Conservation (phyloP, 225 moss, liverwort and hornwort genomes). For the Physcomitrellopsis africana region DNA sequence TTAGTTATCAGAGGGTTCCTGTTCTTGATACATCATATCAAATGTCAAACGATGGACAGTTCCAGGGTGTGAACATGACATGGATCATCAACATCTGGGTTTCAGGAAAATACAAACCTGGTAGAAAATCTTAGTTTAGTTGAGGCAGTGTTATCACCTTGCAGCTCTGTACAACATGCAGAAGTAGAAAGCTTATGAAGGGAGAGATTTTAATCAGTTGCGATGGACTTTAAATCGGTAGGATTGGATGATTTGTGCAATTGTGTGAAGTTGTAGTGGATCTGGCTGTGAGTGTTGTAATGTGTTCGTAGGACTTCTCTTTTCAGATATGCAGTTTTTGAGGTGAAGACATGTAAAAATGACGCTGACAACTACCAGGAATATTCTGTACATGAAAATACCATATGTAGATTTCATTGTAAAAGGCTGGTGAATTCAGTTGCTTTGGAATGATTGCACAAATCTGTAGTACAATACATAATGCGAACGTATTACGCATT, state of each 20-base stretch:
- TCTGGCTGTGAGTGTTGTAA: constrained; percentile 2
- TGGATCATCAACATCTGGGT: background rate
- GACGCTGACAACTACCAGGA: constrained; percentile 5
- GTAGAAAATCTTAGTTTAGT: background rate
- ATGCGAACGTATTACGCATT: no score
- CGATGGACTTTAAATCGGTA: background rate
- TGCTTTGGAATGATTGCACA: no score
- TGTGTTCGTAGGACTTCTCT: constrained; percentile 9
- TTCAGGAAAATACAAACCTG: background rate
- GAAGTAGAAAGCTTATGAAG: constrained; percentile 14
- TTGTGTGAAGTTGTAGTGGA: background rate
- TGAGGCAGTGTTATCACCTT: background rate
- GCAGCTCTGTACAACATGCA: constrained; percentile 8
- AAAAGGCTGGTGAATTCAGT: no score
- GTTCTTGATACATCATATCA: constrained; percentile 6
- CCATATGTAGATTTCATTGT: no score
- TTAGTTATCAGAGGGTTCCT: background rate
- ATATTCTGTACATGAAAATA: constrained; percentile 23
- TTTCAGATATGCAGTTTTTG: constrained; percentile 25
- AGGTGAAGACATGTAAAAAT: constrained; percentile 16
- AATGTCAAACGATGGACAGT: constrained; percentile 7
- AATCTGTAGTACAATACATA: no score
- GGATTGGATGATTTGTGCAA: constrained; percentile 9
- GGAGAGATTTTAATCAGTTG: constrained; percentile 11
- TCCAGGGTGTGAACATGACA: background rate